Base-by-base conservation (phyloP, 768 basidiomycete species). In the Russula brevipes region DNA sequence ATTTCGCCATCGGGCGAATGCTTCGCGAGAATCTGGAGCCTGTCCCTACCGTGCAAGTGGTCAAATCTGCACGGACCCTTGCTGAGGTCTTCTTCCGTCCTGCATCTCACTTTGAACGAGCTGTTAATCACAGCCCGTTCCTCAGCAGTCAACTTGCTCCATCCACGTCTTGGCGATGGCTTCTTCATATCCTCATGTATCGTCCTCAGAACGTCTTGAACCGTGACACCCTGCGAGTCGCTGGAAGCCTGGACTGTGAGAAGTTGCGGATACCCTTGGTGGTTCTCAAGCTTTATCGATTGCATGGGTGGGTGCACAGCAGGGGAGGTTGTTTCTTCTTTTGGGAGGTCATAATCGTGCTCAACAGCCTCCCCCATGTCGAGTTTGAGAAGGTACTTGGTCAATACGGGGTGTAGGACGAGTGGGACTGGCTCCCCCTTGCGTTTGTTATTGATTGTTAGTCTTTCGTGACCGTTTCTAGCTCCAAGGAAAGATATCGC, bases 321-420 rank as follows among this genome's bases (percentile, higher is more conserved):
- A 5, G 52, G 36, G 10, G 52, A 39, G 4, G 38, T 54, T 12
- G 7, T 14, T 24, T 38, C 38, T 39, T 54, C 52, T 12, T 39
- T 54, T 39, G 38, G 52, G 5, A 54, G 52, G 0, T 14, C 52
- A 12, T 54, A 24, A 10, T 54, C 38, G 38, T 39, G 12, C 10
- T 54, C 54, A 33, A 17, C 10, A 11, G 54, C 17, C 8, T n/a
- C 10, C 17, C 17, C n/a, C 8, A 44, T 17, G 5, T 44, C 54
- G 9, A 56, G 41, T 35, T 45, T 58, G 53, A 63, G 52, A 10
- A 59, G 36, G 35, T 63, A 63, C 33, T 59, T 59, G 1, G 44
- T 30, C 39, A 63, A 36, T 6, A 44, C 57, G 0, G 62, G 62
- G 10, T 59, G 57, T 12, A 63, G 3, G n/a, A 59, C 45, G 33